Percentiles rank a stretch among this genome's conserved stretches.
These are phyloP conservation scores for Mortierella sp. DNA, from an alignment of 371 early-diverging fungal genomes.

Conservation along the genomic window DNA sequence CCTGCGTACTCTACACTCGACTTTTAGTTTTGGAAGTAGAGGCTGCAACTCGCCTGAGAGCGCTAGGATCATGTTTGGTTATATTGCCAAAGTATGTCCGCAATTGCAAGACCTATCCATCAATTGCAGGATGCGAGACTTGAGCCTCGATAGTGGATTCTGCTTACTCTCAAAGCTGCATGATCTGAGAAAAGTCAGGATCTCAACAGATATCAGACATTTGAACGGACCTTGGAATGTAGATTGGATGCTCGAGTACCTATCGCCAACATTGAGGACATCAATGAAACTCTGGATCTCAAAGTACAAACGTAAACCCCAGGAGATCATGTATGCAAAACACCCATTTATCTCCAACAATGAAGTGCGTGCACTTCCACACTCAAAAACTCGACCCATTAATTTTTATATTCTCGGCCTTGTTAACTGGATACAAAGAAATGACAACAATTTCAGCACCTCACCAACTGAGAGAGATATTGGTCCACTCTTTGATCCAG, in stretches of 20 bases:
- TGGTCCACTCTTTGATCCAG: neutral
- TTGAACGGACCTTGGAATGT: neutral
- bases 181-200: neutral
- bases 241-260: neutral
- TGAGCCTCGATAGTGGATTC: neutral
- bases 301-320: neutral
- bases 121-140: neutral
- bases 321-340: neutral
- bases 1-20: neutral
- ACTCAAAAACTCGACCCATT: no score
- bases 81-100: conserved; percentile 5
- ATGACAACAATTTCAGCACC: no score
- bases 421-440: neutral
- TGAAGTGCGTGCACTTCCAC: neutral
- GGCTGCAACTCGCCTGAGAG: neutral
- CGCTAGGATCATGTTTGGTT: conserved; percentile 7
- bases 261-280: neutral
- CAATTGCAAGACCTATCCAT: conserved; percentile 3
- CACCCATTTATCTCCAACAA: neutral
- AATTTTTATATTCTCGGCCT: no score
- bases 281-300: neutral
- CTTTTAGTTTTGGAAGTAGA: neutral
- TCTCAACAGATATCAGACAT: neutral
- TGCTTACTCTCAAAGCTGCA: neutral
- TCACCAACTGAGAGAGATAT: neutral